Evolutionary conservation across 805 yeast species (phyloP), one percentile per base, ranked within the genome.

Genomic region (Danielozyma ontarioensis): DNA sequence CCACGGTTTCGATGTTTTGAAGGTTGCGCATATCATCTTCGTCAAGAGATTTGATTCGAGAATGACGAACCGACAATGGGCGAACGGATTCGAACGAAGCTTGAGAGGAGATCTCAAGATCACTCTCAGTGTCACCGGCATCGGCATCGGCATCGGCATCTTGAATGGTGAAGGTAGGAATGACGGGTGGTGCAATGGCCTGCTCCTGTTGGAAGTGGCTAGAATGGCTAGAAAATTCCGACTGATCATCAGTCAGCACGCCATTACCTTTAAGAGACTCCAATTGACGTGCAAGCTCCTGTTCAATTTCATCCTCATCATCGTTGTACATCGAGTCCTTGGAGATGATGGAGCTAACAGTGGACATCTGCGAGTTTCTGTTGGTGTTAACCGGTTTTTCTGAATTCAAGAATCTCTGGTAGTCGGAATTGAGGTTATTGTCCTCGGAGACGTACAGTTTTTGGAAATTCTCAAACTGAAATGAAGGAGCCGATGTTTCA

Each of bases 261-360:
- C 40, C 45, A 14, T 44, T 45, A 24, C 50, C 44, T 34, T 65
- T 66, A 44, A 66, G 52, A 14, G 42, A 41, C 19, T 56, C 57
- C 28, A 66, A 50, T 39, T 66, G 71, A 17, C 63, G 51, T 35
- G 63, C 59, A 37, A 66, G 53, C 34, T 64, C 70, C 28, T 42
- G 37, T 27, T 57, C 68, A 13, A 47, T 59, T 4, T 58, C 64
- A 10, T 60, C 64, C 4, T 43, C 44, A 23, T 46, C 40, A 8
- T 40, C 44, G 4, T 54, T 50, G 28, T 50, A 47, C 27, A 39
- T 39, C 5, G 54, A 51, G 13, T 51, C 64, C 38, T 61, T 64
- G 5, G 68, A 62, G 19, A 66, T 53, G 31, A 66, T 61, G 0
- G 70, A 64, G 35, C 70, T 63, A 10, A 64, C 62, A 52, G 62